Conservation (phyloP, 495 filamentous ascomycete species). For the Penicillium cosmopolitanum region DNA sequence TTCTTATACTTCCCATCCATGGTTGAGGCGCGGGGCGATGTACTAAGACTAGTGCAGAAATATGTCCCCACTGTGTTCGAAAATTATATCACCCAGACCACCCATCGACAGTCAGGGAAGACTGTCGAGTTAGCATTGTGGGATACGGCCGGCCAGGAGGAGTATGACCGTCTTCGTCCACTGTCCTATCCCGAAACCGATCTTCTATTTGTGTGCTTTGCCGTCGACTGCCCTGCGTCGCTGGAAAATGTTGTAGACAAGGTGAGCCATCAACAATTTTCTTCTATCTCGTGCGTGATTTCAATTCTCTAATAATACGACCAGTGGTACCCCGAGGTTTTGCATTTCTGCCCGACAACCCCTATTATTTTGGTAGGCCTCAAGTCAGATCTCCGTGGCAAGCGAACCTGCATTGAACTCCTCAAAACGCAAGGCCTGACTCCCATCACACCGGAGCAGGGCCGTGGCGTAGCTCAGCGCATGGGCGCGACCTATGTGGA, state of each 20-base stretch:
- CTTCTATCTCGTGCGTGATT: background rate
- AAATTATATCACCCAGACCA: conserved; percentile 98
- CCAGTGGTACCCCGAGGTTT: conserved; percentile 98
- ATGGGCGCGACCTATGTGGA: conserved; percentile 97
- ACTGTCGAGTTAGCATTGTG: conserved; percentile 94
- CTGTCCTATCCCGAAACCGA: conserved; percentile 98
- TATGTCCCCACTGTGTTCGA: conserved; percentile 99
- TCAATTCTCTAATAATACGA: conserved; percentile 12
- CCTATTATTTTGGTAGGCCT: conserved; percentile 93
- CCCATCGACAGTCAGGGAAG: conserved; percentile 84
- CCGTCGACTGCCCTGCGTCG: conserved; percentile 97
- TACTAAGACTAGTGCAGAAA: conserved; percentile 66
- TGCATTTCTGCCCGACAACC: conserved; percentile 97
- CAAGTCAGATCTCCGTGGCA: conserved; percentile 93
- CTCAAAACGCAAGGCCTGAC: conserved; percentile 97
- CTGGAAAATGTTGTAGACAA: conserved; percentile 99
- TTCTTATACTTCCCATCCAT: background rate
- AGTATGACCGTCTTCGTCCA: conserved; percentile 94
- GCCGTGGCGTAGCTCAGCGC: conserved; percentile 78
- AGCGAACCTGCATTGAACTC: conserved; percentile 94
- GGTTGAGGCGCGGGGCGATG: background rate
- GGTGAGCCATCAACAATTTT: conserved; percentile 52
- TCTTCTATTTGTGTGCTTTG: conserved; percentile 97
- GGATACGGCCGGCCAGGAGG: conserved; percentile 98
- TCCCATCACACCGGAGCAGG: conserved; percentile 90